Evolutionary conservation across 2,329 filamentous ascomycete genomes (phyloP).

Genomic region (Ophiobolus disseminans): DNA sequence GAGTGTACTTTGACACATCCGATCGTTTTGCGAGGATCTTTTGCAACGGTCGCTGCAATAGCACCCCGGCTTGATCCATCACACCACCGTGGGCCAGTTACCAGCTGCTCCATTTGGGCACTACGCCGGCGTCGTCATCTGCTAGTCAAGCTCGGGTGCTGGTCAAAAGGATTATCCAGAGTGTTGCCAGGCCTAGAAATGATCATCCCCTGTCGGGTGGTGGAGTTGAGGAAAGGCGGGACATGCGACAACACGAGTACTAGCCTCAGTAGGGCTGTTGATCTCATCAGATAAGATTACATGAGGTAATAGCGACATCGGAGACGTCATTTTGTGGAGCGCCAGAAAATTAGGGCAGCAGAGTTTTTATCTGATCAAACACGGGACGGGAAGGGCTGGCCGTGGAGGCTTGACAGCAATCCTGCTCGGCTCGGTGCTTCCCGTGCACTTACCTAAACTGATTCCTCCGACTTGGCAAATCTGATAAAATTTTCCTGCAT

Average conservation of each 20-base stretch:
- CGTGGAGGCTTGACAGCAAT: conserved; percentile 17
- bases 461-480: conserved; percentile 5
- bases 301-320: conserved; percentile 19
- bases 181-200: conserved; percentile 10
- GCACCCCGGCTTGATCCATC: conserved; percentile 13
- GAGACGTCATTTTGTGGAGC: conserved; percentile 10
- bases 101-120: conserved; percentile 21
- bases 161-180: conserved; percentile 19
- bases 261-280: conserved; percentile 5
- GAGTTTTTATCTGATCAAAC: conserved; percentile 36
- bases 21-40: conserved; percentile 9
- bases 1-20: neutral
- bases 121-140: conserved; percentile 21
- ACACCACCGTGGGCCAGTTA: conserved; percentile 9
- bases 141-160: conserved; percentile 5
- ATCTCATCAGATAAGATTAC: conserved; percentile 41
- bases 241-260: conserved; percentile 4
- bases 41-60: conserved; percentile 9
- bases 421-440: conserved; percentile 20
- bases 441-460: conserved; percentile 1
- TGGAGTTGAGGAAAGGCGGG: conserved; percentile 5
- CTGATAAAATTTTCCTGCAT: conserved; percentile 24
- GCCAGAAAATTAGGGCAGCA: conserved; percentile 5
- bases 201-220: conserved; percentile 23
- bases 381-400: conserved; percentile 7